Evolutionary conservation across 2,329 filamentous ascomycete species (phyloP), one percentile per base, ranked within the genome.

Genomic region (Amphichorda felina): DNA sequence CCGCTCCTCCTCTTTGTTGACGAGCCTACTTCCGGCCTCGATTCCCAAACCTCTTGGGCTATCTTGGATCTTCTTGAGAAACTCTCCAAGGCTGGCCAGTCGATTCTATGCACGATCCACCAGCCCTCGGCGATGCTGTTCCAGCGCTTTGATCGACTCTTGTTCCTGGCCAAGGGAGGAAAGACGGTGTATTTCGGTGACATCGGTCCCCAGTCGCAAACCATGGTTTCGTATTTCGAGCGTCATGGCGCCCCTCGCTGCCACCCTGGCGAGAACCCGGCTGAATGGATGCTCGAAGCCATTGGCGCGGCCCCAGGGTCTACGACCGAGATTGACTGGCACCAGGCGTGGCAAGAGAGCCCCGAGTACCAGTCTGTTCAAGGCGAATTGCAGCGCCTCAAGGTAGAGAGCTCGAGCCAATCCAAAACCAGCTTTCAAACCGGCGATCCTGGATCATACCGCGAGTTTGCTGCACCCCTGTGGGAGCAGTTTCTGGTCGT

Each of bases 401-500:
- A 64, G 44, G 56, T 61, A 24, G 49, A 68, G 13, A 61, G 64
- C 4, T 4, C 11, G 14, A 30, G 4, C 11, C 17, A 16, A 28
- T 7, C 18, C n/a, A n/a, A n/a, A n/a, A n/a, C n/a, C n/a, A n/a
- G n/a, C 7, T 19, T 5, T 19, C 9, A 9, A n/a, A 22, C 29
- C 16, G 15, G 8, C n/a, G 25, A 14, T 15, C 7, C n/a, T 13
- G 42, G 14, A n/a, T 29, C 13, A 26, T 35, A 44, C 56, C 67
- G 72, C 37, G 81, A 88, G 54, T 88, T 88, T 40, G 83, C 84
- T 3, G 79, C 81, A 8, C 70, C 79, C 0, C 46, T 43, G 15
- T 47, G 61, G 15, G 45, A 44, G 0, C 84, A 91, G 55, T 60
- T 86, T 22, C 59, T 56, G 36, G 64, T 75, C 46, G 80, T 83